Evolutionary conservation across 75 land plant genomes (phyloP), one percentile per base, ranked within the genome.

Genomic region (Adiantum capillusveneris): DNA sequence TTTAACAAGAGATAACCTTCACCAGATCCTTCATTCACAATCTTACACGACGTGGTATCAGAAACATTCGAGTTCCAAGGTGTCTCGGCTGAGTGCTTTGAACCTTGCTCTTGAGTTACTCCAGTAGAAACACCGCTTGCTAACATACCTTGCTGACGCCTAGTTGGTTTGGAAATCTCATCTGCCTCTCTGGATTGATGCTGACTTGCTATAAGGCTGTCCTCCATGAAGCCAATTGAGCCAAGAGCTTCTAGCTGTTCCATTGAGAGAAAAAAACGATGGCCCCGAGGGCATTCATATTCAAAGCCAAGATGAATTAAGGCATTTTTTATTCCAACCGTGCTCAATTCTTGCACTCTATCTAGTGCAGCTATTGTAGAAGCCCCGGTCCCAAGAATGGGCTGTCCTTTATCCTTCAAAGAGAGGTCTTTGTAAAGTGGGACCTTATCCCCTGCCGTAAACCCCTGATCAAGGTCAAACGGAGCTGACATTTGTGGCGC

Each of bases 261-360:
- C 5, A 69, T 54, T 41, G 91, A 75, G 26, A 95, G 65, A 43
- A 95, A 56, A 65, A 90, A 95, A 14, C 99, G 81, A 63, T 95
- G 99, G 0, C 99, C 99, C 73, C 63, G 75, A 9, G 99, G 82
- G 61, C 99, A 95, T 64, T 95, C 99, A 65, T 90, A 82, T 70
- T 95, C 99, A 82, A 86, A 90, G 25, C 99, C 99, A 56, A 95
- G 62, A 74, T 90, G 82, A 1, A 78, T 65, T 36, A 49, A 31
- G 1, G 65, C 60, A 27, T 73, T 30, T 52, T 50, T 26, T 22
- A 53, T 24, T 24, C 55, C 55, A 53, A 53, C 17, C 22, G 2
- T 18, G 18, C 50, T 14, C 5, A 21, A n/a, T 14, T 46, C 50
- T 46, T 17, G 3, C 37, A 5, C 37, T n/a, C n/a, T n/a, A 5